Evolutionary conservation across 805 yeast genomes (phyloP).

Genomic region (Candida ovalis): DNA sequence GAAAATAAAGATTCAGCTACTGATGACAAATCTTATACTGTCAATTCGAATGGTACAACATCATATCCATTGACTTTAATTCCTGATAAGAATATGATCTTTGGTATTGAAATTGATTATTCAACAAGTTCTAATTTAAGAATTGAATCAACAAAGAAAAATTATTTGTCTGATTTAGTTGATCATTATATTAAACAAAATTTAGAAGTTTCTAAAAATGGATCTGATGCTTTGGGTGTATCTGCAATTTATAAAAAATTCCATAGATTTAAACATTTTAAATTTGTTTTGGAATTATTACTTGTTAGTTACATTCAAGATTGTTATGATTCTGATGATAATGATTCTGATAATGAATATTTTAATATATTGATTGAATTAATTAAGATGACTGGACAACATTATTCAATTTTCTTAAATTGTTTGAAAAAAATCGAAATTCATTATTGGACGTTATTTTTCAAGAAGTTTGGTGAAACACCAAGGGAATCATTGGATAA

Average conservation of each 20-base stretch:
- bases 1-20: background rate
- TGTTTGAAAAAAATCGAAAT: slow-evolving; percentile 53
- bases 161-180: slow-evolving; percentile 44
- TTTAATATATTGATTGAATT: slow-evolving; percentile 30
- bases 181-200: slow-evolving; percentile 41
- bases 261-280: slow-evolving; percentile 38
- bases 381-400: slow-evolving; percentile 29
- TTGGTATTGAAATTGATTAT: slow-evolving; percentile 46
- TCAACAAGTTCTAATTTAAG: slow-evolving; percentile 20
- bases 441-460: slow-evolving; percentile 47
- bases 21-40: slow-evolving; percentile 3
- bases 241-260: slow-evolving; percentile 34
- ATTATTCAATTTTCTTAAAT: slow-evolving; percentile 41
- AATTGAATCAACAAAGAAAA: slow-evolving; percentile 35
- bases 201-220: slow-evolving; percentile 17
- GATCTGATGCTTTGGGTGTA: slow-evolving; percentile 24
- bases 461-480: slow-evolving; percentile 36
- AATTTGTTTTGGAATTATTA: slow-evolving; percentile 47
- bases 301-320: slow-evolving; percentile 37
- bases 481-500: slow-evolving; percentile 44
- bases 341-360: slow-evolving; percentile 24
- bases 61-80: slow-evolving; percentile 49
- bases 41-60: slow-evolving; percentile 31
- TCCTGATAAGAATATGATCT: slow-evolving; percentile 42
- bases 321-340: slow-evolving; percentile 30